Conservation (phyloP, 257 asterid species). For the Prunella vulgaris region DNA sequence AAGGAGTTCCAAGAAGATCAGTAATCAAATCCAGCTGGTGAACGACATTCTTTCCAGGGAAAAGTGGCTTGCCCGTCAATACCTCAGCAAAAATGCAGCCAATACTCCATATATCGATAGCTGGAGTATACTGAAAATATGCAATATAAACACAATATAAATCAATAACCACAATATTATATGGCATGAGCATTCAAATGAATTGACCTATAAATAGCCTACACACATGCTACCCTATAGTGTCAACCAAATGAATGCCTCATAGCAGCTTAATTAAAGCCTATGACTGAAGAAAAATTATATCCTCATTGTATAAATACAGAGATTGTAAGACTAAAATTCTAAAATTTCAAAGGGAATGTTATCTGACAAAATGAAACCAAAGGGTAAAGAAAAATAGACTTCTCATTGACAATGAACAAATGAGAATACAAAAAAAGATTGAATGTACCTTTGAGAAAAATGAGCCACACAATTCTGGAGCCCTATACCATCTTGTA, state of each 20-base stretch:
- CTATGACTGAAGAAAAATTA: not conserved
- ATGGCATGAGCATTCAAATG: not conserved
- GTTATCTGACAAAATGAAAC: not conserved
- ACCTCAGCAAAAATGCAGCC: constrained; percentile 98
- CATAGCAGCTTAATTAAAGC: not conserved
- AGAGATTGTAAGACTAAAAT: not conserved
- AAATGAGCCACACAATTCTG: constrained; percentile 90
- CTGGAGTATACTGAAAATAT: constrained; percentile 74
- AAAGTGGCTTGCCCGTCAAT: constrained; percentile 79
- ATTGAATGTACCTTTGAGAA: constrained; percentile 64
- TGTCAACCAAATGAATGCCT: not conserved
- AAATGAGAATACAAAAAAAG: not conserved
- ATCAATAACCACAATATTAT: not conserved
- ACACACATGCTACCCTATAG: not conserved
- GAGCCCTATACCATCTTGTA: constrained; percentile 97
- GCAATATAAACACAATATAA: constrained; percentile 1
- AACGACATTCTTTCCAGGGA: constrained; percentile 90
- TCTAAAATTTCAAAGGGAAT: not conserved
- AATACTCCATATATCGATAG: constrained; percentile 92
- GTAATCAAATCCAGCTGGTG: constrained; percentile 94
- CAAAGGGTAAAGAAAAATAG: not conserved
- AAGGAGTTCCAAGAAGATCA: constrained; percentile 89
- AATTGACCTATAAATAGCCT: not conserved
- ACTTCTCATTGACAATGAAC: not conserved
- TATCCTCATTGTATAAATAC: not conserved